Percentiles rank a stretch among this genome's conserved stretches.
phyloP scores from a whole-genome alignment of 1,284 basidiomycete genomes.

The Austroboletus niveus region DNA sequence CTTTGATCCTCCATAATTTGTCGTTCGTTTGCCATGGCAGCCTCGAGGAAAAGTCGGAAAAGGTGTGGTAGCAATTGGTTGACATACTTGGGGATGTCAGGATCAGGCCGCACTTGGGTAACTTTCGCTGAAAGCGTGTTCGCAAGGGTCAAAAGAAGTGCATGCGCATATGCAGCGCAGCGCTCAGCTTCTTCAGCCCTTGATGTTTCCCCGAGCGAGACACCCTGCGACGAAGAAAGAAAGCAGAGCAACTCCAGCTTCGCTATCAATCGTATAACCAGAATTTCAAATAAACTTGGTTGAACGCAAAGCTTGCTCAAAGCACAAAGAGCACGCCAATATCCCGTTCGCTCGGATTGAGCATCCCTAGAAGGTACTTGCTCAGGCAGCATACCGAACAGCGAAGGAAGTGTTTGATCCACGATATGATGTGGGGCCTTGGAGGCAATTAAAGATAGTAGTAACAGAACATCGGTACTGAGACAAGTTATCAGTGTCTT shows the following conservation, averaged over 20 bases:
- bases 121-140: slow-evolving; percentile 70
- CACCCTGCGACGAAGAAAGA: slow-evolving; percentile 21
- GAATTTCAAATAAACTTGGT: slow-evolving; percentile 78
- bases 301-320: slow-evolving; percentile 76
- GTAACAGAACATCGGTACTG: slow-evolving; percentile 67
- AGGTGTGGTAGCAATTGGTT: slow-evolving; percentile 72
- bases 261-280: slow-evolving; percentile 77
- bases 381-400: slow-evolving; percentile 77
- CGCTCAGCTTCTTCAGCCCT: slow-evolving; percentile 34
- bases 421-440: slow-evolving; percentile 67
- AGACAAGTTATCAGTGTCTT: slow-evolving; percentile 4
- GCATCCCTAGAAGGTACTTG: slow-evolving; percentile 56
- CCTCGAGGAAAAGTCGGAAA: slow-evolving; percentile 67
- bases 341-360: slow-evolving; percentile 54
- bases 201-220: slow-evolving; percentile 7
- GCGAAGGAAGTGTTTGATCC: slow-evolving; percentile 74
- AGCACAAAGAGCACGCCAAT: slow-evolving; percentile 70
- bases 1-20: slow-evolving; percentile 56
- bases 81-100: slow-evolving; percentile 77
- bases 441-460: slow-evolving; percentile 69
- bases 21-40: slow-evolving; percentile 42
- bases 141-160: slow-evolving; percentile 71
- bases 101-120: slow-evolving; percentile 45
- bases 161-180: slow-evolving; percentile 76
- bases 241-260: slow-evolving; percentile 76